Conservation (phyloP, 208 protist genomes). For the Trypanosoma vivax region DNA sequence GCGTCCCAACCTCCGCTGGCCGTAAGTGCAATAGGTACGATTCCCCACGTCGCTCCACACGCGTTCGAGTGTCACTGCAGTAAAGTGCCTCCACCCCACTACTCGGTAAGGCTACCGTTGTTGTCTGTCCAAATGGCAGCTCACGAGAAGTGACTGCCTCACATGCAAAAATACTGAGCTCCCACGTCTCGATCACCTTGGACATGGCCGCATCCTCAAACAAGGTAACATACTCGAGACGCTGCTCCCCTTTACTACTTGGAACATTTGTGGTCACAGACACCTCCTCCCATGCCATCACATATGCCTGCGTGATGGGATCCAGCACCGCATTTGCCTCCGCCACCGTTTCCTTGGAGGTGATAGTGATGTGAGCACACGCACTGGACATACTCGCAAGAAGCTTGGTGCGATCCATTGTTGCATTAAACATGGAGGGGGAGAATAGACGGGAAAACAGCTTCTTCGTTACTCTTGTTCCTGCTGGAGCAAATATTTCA, state of each 20-base stretch:
- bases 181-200: constrained; percentile 78
- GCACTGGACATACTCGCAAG: constrained; percentile 63
- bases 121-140: constrained; percentile 80
- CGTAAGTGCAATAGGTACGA: constrained; percentile 71
- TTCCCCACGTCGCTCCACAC: constrained; percentile 27
- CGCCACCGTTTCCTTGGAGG: constrained; percentile 42
- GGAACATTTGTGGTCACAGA: constrained; percentile 56
- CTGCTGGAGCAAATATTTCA: constrained; percentile 69
- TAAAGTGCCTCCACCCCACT: constrained; percentile 70
- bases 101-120: constrained; percentile 52
- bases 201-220: constrained; percentile 69
- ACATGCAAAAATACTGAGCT: constrained; percentile 79
- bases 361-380: constrained; percentile 39
- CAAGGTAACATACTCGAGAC: constrained; percentile 75
- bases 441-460: constrained; percentile 66
- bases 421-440: constrained; percentile 41
- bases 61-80: constrained; percentile 52
- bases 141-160: constrained; percentile 59
- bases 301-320: constrained; percentile 75
- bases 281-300: constrained; percentile 83
- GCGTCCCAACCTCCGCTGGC: constrained; percentile 56
- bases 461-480: constrained; percentile 49
- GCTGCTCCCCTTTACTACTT: constrained; percentile 27
- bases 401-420: constrained; percentile 28
- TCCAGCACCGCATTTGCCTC: constrained; percentile 69